Evolutionary conservation across 768 basidiomycete species (phyloP).

Genomic region (Podaxis mareebaensis): DNA sequence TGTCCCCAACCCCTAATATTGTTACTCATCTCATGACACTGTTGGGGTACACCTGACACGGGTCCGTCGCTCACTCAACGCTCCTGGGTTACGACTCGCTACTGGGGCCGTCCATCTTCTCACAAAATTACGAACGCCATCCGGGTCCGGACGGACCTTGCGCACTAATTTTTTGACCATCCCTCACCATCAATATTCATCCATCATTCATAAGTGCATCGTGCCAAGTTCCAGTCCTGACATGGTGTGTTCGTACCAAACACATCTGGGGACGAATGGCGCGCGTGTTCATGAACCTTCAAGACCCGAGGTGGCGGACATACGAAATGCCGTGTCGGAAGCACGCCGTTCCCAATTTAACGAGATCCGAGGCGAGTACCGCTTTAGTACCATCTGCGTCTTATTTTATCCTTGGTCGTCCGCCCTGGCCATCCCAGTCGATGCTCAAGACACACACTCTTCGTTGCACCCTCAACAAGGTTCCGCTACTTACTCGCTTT

Average conservation of each 20-base stretch:
- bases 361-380: conserved; percentile 8
- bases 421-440: neutral
- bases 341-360: neutral
- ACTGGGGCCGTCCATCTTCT: neutral
- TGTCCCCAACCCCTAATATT: neutral
- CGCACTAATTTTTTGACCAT: neutral
- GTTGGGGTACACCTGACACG: neutral
- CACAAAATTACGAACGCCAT: neutral
- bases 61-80: neutral
- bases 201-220: neutral
- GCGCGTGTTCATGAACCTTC: neutral
- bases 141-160: conserved; percentile 12
- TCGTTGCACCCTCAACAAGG: neutral
- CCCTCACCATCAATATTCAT: neutral
- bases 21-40: neutral
- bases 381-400: neutral
- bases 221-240: neutral
- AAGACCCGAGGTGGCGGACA: conserved; percentile 4
- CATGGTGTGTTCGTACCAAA: neutral
- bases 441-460: neutral
- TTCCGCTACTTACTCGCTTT: neutral
- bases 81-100: neutral
- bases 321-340: neutral
- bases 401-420: neutral
- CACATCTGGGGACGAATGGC: neutral